Percentiles rank a stretch among this genome's conserved stretches.
These are phyloP conservation scores for Penicillium oxalicum DNA, from an alignment of 2,329 filamentous ascomycete species.

Conservation along the genomic window DNA sequence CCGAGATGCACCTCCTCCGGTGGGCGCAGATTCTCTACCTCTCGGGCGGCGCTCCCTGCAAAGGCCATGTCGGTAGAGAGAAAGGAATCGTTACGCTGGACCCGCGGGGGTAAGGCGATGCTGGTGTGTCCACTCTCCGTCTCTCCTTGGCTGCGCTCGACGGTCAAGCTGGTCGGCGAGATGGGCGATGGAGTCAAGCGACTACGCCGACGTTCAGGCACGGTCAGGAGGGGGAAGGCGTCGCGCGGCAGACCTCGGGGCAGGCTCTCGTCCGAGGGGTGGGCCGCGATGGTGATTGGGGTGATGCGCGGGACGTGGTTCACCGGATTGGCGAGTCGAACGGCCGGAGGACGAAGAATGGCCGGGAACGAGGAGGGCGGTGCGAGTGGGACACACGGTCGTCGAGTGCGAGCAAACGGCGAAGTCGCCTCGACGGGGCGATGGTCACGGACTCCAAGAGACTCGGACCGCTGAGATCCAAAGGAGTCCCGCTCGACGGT, in stretches of 20 bases:
- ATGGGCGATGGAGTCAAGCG: constrained; percentile 44
- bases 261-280: constrained; percentile 30
- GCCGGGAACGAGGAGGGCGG: constrained; percentile 21
- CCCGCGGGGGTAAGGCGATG: constrained; percentile 46
- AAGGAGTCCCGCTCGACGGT: constrained; percentile 2
- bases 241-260: constrained; percentile 37
- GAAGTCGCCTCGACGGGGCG: constrained; percentile 17
- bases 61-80: constrained; percentile 22
- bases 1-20: constrained; percentile 28
- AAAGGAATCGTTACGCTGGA: constrained; percentile 31
- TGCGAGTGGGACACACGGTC: constrained; percentile 20
- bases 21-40: constrained; percentile 24
- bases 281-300: constrained; percentile 40
- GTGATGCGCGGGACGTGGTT: constrained; percentile 54
- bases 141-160: constrained; percentile 44
- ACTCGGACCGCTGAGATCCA: neutral
- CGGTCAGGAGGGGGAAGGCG: constrained; percentile 51
- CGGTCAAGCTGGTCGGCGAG: constrained; percentile 42
- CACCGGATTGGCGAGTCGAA: constrained; percentile 56
- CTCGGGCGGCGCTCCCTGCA: constrained; percentile 21
- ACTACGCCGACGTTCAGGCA: constrained; percentile 53
- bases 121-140: constrained; percentile 48
- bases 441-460: constrained; percentile 3
- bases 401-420: constrained; percentile 17
- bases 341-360: constrained; percentile 37